These are phyloP conservation scores for Taphrina pruni DNA, from an alignment of 1,139 yeast genomes.

Conservation along the genomic window DNA sequence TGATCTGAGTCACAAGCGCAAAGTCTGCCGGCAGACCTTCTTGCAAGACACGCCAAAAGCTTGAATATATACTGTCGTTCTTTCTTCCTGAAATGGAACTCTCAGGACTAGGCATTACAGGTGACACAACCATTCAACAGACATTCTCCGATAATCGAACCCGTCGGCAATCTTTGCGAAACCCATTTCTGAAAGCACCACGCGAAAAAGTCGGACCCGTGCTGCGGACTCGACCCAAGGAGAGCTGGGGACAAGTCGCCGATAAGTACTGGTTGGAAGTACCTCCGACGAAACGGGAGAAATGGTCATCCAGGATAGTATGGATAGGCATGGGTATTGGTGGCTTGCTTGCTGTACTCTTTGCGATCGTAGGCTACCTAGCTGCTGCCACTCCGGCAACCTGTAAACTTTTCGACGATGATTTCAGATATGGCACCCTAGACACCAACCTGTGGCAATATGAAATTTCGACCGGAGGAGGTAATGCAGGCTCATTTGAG, in stretches of 20 bases:
- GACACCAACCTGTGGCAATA: conserved; percentile 41
- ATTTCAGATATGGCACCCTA: conserved; percentile 40
- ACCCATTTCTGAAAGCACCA: conserved; percentile 16
- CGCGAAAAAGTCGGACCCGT: conserved; percentile 38
- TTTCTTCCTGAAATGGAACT: background rate
- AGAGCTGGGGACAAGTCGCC: conserved; percentile 30
- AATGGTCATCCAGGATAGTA: conserved; percentile 24
- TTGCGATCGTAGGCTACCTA: conserved; percentile 30
- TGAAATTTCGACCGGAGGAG: conserved; percentile 45
- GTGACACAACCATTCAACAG: background rate
- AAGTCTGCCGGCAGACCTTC: too few relatives aligned
- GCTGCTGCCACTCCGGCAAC: conserved; percentile 26
- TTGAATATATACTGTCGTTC: too few relatives aligned
- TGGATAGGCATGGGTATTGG: conserved; percentile 28
- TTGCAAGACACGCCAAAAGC: too few relatives aligned
- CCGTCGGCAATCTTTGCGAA: conserved; percentile 15
- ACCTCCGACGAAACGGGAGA: conserved; percentile 24
- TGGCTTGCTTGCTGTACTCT: conserved; percentile 7
- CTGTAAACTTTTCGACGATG: conserved; percentile 43
- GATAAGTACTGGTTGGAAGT: conserved; percentile 34
- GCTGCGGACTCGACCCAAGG: conserved; percentile 19
- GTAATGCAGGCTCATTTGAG: conserved; percentile 44
- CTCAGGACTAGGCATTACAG: background rate
- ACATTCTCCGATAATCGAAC: conserved; percentile 11
- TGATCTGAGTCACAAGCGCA: too few relatives aligned